A percentile compares a stretch with the other conserved stretches of the same genome.
Evolutionary conservation across 2,329 filamentous ascomycete genomes (phyloP).

Genomic region (Calycina marina): DNA sequence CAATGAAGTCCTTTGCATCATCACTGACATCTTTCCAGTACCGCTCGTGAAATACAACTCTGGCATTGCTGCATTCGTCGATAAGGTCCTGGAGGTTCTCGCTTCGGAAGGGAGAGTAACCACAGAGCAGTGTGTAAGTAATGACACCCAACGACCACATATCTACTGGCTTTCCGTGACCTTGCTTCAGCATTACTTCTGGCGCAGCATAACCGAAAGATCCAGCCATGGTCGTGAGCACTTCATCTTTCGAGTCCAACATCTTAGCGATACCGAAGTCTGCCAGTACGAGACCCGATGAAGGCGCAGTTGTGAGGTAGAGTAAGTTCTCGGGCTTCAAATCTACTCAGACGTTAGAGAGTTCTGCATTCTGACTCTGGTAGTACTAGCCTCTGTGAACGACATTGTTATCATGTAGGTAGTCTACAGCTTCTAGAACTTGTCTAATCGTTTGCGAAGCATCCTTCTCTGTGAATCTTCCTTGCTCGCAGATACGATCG

Average conservation of each 20-base stretch:
- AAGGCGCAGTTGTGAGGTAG: constrained; percentile 63
- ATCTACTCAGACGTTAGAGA: constrained; percentile 38
- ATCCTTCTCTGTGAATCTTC: constrained; percentile 97
- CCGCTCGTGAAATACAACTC: constrained; percentile 87
- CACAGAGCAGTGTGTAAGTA: constrained; percentile 93
- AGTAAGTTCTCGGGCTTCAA: constrained; percentile 96
- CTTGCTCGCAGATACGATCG: constrained; percentile 94
- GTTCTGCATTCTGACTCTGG: neutral
- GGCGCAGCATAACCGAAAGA: constrained; percentile 97
- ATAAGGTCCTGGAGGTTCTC: constrained; percentile 89
- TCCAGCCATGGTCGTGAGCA: constrained; percentile 94
- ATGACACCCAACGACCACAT: constrained; percentile 99
- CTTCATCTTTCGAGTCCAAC: constrained; percentile 78
- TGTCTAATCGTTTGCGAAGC: constrained; percentile 82
- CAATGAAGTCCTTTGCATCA: constrained; percentile 91
- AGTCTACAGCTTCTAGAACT: constrained; percentile 83
- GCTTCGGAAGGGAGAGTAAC: constrained; percentile 94
- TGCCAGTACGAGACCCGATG: constrained; percentile 82
- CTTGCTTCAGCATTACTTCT: constrained; percentile 95
- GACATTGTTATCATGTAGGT: constrained; percentile 86
- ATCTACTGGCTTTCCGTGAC: constrained; percentile 94
- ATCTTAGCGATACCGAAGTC: constrained; percentile 99
- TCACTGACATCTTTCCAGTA: constrained; percentile 98
- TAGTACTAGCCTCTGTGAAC: constrained; percentile 66
- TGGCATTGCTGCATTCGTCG: constrained; percentile 74